These are phyloP conservation scores for Sarocladium kiliense DNA, from an alignment of 2,329 filamentous ascomycete genomes.

Conservation along the genomic window DNA sequence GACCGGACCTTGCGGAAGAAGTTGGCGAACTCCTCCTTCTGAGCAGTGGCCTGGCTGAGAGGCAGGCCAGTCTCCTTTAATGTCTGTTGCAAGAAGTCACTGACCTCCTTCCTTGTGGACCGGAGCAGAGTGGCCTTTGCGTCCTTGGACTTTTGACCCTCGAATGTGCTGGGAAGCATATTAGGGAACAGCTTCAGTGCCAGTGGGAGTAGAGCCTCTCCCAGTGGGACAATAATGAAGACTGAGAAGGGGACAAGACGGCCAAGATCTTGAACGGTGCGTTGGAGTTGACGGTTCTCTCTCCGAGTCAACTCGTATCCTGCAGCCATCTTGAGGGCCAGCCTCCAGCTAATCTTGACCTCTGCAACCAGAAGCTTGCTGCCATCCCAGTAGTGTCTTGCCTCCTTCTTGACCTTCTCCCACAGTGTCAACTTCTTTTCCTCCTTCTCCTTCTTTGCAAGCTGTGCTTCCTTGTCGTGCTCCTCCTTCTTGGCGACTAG, in stretches of 20 bases:
- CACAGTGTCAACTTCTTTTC: conserved; percentile 82
- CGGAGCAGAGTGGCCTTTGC: conserved; percentile 77
- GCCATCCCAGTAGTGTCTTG: conserved; percentile 94
- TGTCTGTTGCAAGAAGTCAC: conserved; percentile 80
- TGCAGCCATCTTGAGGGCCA: conserved; percentile 95
- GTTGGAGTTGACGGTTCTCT: conserved; percentile 86
- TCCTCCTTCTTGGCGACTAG: conserved; percentile 61
- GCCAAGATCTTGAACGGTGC: conserved; percentile 89
- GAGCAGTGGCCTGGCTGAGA: conserved; percentile 74
- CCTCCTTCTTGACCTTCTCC: conserved; percentile 94
- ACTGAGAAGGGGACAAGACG: conserved; percentile 94
- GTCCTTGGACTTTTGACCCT: conserved; percentile 86
- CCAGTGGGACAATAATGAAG: conserved; percentile 95
- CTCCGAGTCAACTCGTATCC: conserved; percentile 94
- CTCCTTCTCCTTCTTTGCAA: conserved; percentile 54
- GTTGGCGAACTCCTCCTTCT: conserved; percentile 88
- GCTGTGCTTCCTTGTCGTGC: conserved; percentile 54
- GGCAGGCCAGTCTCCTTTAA: conserved; percentile 91
- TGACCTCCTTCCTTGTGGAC: conserved; percentile 88
- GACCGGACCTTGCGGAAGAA: conserved; percentile 96
- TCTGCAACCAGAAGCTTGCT: conserved; percentile 92
- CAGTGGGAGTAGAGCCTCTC: conserved; percentile 84
- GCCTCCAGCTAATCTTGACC: conserved; percentile 82
- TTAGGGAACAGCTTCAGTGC: conserved; percentile 96
- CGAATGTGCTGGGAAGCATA: conserved; percentile 93